Percentiles rank a stretch among this genome's conserved stretches.
phyloP scores from a whole-genome alignment of 768 basidiomycete genomes.

The Rickenella mellea region DNA sequence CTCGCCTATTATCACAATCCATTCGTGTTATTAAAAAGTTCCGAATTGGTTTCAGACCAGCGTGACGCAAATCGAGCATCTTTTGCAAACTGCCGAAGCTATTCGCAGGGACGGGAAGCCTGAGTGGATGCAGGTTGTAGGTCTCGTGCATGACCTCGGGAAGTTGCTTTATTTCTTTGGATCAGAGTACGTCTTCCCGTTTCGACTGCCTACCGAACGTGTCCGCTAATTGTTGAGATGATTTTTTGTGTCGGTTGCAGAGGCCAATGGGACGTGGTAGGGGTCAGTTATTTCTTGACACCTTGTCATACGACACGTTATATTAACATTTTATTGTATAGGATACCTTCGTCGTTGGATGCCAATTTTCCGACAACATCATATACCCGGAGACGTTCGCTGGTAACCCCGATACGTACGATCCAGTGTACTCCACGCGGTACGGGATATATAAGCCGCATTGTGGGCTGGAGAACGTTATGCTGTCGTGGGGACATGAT shows the following conservation, averaged over 20 bases:
- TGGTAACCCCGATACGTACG: slow-evolving; percentile 59
- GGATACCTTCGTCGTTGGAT: slow-evolving; percentile 79
- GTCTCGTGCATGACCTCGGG: slow-evolving; percentile 83
- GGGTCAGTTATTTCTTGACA: slow-evolving; percentile 35
- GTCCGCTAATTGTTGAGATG: no score
- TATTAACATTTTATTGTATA: slow-evolving; percentile 11
- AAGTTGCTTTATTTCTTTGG: slow-evolving; percentile 81
- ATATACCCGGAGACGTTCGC: slow-evolving; percentile 74
- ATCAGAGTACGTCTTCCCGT: no score
- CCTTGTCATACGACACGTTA: background rate
- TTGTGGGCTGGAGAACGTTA: slow-evolving; percentile 79
- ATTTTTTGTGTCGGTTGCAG: no score
- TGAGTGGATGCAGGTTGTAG: slow-evolving; percentile 88
- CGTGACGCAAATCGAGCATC: slow-evolving; percentile 81
- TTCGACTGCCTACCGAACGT: no score
- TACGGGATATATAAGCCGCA: slow-evolving; percentile 69
- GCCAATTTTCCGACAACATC: slow-evolving; percentile 76
- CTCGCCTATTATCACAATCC: no score
- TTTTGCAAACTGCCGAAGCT: slow-evolving; percentile 87
- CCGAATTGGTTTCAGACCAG: slow-evolving; percentile 40
- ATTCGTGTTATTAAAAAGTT: no score
- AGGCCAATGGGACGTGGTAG: slow-evolving; percentile 96
- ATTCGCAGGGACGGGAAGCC: slow-evolving; percentile 80
- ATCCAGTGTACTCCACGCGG: slow-evolving; percentile 59
- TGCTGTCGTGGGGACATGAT: slow-evolving; percentile 88